Conservation (phyloP, 495 filamentous ascomycete genomes). For the Penicillium paxilli region DNA sequence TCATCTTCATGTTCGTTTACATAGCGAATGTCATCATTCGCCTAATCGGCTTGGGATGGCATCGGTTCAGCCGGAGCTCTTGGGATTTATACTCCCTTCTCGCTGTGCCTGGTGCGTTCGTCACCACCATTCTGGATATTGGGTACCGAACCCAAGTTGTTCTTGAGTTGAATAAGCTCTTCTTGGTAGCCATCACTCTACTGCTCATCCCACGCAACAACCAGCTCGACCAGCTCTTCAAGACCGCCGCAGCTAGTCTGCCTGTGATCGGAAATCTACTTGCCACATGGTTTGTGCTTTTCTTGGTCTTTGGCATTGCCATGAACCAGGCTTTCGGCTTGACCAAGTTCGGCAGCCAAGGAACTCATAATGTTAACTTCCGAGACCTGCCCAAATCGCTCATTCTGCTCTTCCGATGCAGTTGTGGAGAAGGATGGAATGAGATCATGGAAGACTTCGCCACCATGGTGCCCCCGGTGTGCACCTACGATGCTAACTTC, state of each 20-base stretch:
- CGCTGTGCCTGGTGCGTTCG: slow-evolving; percentile 79
- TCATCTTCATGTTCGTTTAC: slow-evolving; percentile 83
- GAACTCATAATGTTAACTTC: slow-evolving; percentile 86
- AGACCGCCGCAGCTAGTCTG: slow-evolving; percentile 95
- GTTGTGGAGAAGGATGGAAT: slow-evolving; percentile 95
- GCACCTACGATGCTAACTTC: slow-evolving; percentile 65
- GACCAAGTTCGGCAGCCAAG: slow-evolving; percentile 76
- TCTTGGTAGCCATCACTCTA: slow-evolving; percentile 86
- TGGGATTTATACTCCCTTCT: slow-evolving; percentile 93
- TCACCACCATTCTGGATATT: slow-evolving; percentile 69
- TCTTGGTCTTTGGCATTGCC: slow-evolving; percentile 94
- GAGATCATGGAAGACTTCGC: slow-evolving; percentile 96
- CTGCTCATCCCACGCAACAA: slow-evolving; percentile 96
- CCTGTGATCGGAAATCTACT: slow-evolving; percentile 88
- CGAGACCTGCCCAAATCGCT: slow-evolving; percentile 89
- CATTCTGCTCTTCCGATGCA: slow-evolving; percentile 90
- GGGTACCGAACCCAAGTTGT: slow-evolving; percentile 59
- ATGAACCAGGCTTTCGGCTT: slow-evolving; percentile 96
- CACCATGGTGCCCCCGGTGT: slow-evolving; percentile 70
- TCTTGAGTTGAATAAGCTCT: slow-evolving; percentile 84
- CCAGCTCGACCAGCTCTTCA: slow-evolving; percentile 97
- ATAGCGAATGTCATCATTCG: slow-evolving; percentile 82
- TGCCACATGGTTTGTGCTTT: slow-evolving; percentile 96
- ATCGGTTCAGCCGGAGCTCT: slow-evolving; percentile 85
- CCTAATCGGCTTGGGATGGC: slow-evolving; percentile 88